Percentiles rank a stretch among this genome's conserved stretches.
Conservation (phyloP, 2,329 filamentous ascomycete species). For the Fusarium temperatum region DNA sequence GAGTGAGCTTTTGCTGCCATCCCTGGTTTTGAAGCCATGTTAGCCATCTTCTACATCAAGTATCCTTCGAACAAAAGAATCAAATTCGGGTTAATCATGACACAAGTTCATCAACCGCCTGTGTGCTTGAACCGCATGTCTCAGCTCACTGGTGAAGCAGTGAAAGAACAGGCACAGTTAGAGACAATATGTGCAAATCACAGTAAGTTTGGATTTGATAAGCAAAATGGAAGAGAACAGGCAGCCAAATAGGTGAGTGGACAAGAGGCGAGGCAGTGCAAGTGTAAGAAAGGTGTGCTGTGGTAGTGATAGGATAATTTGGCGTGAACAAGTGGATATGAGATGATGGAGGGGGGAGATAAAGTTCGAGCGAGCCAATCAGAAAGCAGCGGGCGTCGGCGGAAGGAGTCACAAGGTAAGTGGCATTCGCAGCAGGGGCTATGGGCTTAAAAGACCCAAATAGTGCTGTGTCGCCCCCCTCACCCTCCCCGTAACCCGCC, state of each 20-base stretch:
- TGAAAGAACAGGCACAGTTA: not conserved
- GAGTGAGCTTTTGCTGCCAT: slow-evolving; percentile 92
- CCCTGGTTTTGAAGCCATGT: slow-evolving; percentile 63
- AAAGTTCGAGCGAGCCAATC: slow-evolving; percentile 31
- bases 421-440: slow-evolving; percentile 37
- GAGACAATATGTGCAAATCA: not conserved
- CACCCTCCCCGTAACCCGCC: slow-evolving; percentile 47
- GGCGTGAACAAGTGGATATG: slow-evolving; percentile 21
- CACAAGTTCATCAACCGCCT: not conserved
- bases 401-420: slow-evolving; percentile 34
- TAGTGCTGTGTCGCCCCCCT: slow-evolving; percentile 59
- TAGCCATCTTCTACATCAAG: slow-evolving; percentile 23
- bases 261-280: slow-evolving; percentile 4
- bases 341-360: slow-evolving; percentile 13
- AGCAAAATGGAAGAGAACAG: not conserved
- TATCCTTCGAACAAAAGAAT: not conserved
- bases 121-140: not conserved
- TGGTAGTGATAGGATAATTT: slow-evolving; percentile 17
- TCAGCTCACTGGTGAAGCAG: not conserved
- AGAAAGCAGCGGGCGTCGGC: slow-evolving; percentile 16
- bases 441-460: slow-evolving; percentile 65
- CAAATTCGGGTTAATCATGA: not conserved
- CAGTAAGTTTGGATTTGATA: not conserved
- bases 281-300: slow-evolving; percentile 6
- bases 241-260: not conserved